Evolutionary conservation across 192 early-diverging fungal genomes (phyloP).

Genomic region (Lunasporangiospora selenospora): DNA sequence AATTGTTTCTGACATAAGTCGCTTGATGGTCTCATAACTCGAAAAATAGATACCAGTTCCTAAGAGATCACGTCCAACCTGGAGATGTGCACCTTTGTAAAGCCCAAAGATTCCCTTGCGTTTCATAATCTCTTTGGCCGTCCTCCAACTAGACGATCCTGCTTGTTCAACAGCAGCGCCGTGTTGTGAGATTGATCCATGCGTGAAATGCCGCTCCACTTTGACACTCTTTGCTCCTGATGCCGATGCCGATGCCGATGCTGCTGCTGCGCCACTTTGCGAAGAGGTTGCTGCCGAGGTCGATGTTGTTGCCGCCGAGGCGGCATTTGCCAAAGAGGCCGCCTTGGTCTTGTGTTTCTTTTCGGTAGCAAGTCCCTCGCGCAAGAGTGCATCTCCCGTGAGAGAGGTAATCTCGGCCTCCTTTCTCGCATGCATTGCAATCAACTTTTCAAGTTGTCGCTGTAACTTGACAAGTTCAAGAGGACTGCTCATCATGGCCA

Average conservation of each 20-base stretch:
- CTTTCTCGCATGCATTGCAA: constrained; percentile 57
- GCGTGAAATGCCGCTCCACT: constrained; percentile 7
- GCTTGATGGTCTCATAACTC: constrained; percentile 68
- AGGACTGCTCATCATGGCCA: constrained; percentile 75
- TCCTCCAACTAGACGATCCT: constrained; percentile 57
- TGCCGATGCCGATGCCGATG: too few relatives aligned
- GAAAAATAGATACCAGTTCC: constrained; percentile 80
- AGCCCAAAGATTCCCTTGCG: constrained; percentile 57
- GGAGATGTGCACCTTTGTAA: constrained; percentile 51
- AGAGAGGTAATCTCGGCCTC: constrained; percentile 52
- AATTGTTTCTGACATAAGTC: constrained; percentile 52
- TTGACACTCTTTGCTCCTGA: not conserved
- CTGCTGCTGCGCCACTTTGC: too few relatives aligned
- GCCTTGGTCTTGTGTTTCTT: constrained; percentile 6
- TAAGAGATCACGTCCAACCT: constrained; percentile 64
- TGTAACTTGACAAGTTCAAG: constrained; percentile 83
- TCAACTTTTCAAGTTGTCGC: constrained; percentile 69
- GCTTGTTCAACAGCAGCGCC: constrained; percentile 17
- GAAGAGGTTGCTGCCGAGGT: too few relatives aligned
- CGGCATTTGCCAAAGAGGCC: not conserved
- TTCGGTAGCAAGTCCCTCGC: constrained; percentile 26
- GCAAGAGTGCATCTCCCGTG: constrained; percentile 31
- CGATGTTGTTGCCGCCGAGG: too few relatives aligned
- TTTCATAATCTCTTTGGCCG: constrained; percentile 56
- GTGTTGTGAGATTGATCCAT: constrained; percentile 31